phyloP scores from a whole-genome alignment of 768 basidiomycete species.

The Lactarius hengduanensis region DNA sequence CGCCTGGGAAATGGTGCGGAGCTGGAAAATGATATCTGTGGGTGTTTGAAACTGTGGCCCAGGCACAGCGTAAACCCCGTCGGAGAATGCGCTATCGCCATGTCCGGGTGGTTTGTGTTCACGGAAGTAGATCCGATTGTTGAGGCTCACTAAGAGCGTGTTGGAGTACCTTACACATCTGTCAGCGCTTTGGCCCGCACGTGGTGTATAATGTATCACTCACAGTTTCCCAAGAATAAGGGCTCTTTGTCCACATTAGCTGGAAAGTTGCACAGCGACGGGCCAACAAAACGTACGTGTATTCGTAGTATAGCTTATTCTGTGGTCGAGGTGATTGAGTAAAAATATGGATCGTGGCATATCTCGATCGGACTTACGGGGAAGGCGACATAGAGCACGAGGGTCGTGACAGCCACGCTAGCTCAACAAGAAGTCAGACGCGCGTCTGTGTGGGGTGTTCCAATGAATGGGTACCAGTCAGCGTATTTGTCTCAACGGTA shows the following conservation, averaged over 20 bases:
- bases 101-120: background rate
- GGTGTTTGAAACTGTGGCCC: background rate
- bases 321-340: background rate
- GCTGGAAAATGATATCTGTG: background rate
- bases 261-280: background rate
- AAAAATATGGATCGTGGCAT: background rate
- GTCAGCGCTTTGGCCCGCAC: background rate
- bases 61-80: background rate
- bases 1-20: background rate
- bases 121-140: background rate
- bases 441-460: too few species aligned
- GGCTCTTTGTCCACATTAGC: background rate
- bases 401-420: too few species aligned
- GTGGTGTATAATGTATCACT: background rate
- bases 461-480: too few species aligned
- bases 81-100: background rate
- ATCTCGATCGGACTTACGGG: background rate
- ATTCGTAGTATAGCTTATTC: background rate
- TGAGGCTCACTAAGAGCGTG: background rate
- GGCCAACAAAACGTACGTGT: background rate
- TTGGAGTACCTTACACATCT: background rate
- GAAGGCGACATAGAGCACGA: background rate
- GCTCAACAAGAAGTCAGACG: too few species aligned
- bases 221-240: background rate
- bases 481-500: too few species aligned